Percentiles rank a stretch among this genome's conserved stretches.
Conservation (phyloP, 495 filamentous ascomycete species). For the Penicillium tannophilum region DNA sequence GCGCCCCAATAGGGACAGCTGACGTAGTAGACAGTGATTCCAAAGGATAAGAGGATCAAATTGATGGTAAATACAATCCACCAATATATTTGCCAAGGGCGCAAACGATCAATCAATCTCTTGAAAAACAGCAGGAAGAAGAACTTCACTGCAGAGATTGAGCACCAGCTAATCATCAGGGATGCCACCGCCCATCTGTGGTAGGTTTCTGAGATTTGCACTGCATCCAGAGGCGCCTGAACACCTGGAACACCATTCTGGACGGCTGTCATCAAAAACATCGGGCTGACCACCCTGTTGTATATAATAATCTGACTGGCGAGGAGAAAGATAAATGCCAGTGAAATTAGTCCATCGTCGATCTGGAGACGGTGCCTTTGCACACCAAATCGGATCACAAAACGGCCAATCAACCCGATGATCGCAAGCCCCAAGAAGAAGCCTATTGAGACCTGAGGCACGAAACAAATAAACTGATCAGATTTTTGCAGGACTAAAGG, state of each 20-base stretch:
- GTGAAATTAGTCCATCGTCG: not conserved
- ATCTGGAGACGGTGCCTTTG: not conserved
- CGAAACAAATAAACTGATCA: not conserved
- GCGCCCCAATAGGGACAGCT: conserved; percentile 6
- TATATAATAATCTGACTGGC: not conserved
- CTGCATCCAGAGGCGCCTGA: not conserved
- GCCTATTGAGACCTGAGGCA: not conserved
- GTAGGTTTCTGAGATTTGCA: not conserved
- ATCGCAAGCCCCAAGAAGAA: not conserved
- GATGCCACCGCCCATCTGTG: not conserved
- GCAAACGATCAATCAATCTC: conserved; percentile 4
- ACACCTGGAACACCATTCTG: not conserved
- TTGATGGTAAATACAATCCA: conserved; percentile 1
- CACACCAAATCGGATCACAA: not conserved
- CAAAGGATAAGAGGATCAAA: not conserved
- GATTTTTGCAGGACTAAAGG: no score
- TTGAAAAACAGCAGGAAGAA: conserved; percentile 1
- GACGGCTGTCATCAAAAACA: not conserved
- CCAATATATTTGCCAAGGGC: conserved; percentile 2
- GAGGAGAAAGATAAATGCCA: not conserved
- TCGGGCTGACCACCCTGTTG: not conserved
- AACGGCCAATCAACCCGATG: not conserved
- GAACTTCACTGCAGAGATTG: not conserved
- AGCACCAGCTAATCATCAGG: conserved; percentile 1
- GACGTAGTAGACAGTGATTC: not conserved